A percentile compares a stretch with the other conserved stretches of the same genome.
Conservation (phyloP, 2,329 filamentous ascomycete species). For the Aureobasidium subglaciale region DNA sequence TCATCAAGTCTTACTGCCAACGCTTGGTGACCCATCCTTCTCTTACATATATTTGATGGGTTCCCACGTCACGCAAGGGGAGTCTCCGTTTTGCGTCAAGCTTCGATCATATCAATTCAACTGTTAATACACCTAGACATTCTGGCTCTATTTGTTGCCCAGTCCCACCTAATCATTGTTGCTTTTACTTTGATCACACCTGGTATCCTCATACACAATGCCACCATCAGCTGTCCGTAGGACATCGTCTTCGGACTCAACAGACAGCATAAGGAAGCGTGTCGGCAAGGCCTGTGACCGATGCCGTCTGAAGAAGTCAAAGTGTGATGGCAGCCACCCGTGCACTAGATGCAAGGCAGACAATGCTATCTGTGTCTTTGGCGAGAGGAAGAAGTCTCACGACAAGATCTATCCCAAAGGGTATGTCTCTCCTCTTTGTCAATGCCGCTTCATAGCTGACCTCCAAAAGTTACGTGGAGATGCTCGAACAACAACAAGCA, state of each 20-base stretch:
- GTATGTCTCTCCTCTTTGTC: constrained; percentile 28
- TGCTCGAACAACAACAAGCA: constrained; percentile 59
- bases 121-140: not conserved
- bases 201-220: not conserved
- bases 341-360: constrained; percentile 57
- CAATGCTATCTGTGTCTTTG: constrained; percentile 59
- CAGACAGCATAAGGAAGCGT: constrained; percentile 47
- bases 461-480: constrained; percentile 51
- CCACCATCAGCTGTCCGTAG: constrained; percentile 9
- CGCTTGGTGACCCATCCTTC: constrained; percentile 9
- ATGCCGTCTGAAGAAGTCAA: constrained; percentile 60
- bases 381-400: constrained; percentile 58
- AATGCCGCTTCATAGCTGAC: constrained; percentile 10
- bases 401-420: constrained; percentile 64
- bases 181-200: not conserved
- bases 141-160: not conserved
- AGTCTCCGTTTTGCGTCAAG: constrained; percentile 3
- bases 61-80: constrained; percentile 1
- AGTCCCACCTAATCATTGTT: not conserved
- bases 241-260: constrained; percentile 18
- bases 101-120: not conserved
- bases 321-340: constrained; percentile 57
- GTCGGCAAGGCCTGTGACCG: constrained; percentile 62
- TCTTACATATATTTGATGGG: constrained; percentile 11
- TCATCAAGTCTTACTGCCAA: constrained; percentile 12